These are phyloP conservation scores for Macrophomina phaseolina DNA, from an alignment of 2,329 filamentous ascomycete genomes.

Conservation along the genomic window DNA sequence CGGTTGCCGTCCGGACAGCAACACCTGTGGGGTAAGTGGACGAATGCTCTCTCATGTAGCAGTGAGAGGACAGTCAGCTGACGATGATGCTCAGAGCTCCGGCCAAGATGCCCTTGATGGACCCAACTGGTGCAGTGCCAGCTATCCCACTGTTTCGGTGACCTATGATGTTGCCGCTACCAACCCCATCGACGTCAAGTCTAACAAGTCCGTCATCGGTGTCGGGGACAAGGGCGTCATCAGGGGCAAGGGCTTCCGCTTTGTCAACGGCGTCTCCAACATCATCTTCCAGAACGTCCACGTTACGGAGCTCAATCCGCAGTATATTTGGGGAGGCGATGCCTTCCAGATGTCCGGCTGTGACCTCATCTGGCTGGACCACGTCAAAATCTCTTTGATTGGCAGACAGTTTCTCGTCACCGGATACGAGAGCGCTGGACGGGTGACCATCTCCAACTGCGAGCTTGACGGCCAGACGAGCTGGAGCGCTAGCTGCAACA, in stretches of 20 bases:
- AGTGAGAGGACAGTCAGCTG: not conserved
- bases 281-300: conserved; percentile 50
- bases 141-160: conserved; percentile 25
- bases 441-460: conserved; percentile 55
- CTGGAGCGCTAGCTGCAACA: conserved; percentile 52
- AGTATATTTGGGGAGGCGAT: conserved; percentile 49
- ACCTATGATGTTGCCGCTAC: conserved; percentile 43
- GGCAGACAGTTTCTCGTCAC: conserved; percentile 53
- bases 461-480: conserved; percentile 52
- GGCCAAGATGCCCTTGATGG: conserved; percentile 19
- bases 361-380: conserved; percentile 41
- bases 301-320: conserved; percentile 43
- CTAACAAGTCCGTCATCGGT: conserved; percentile 52
- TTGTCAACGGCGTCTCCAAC: conserved; percentile 42
- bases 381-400: conserved; percentile 48
- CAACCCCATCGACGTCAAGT: conserved; percentile 41
- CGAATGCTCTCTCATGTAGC: not conserved
- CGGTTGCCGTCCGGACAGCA: conserved; percentile 19
- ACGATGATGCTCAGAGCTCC: not conserved
- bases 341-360: conserved; percentile 44
- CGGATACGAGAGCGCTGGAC: conserved; percentile 41
- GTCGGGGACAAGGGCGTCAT: conserved; percentile 48
- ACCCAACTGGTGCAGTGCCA: conserved; percentile 20
- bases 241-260: conserved; percentile 49
- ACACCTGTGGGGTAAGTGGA: conserved; percentile 39